Base-by-base conservation (phyloP, 2,329 filamentous ascomycete genomes). In the Cladosporium cucumerinum region DNA sequence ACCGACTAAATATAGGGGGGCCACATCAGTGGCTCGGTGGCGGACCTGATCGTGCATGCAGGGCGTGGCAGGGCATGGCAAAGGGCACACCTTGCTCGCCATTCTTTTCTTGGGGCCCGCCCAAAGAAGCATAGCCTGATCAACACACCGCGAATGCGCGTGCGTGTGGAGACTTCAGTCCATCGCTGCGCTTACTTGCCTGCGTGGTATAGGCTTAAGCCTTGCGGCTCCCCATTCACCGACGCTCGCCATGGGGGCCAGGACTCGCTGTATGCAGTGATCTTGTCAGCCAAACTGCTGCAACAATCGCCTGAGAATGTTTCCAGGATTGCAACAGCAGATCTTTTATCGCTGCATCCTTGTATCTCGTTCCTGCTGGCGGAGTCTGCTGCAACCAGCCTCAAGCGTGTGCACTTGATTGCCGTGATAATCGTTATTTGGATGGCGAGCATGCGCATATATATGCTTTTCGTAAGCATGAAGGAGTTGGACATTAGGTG, bases 211-310 rank as follows among this genome's bases (percentile, higher is more conserved):
- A 52, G 36, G 21, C 16, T 30, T 54, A 12, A 11, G 30, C 23
- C n/a, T 16, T 61, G 48, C 59, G 59, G 59, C 59, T 61, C 59
- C 59, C 59, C 59, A 61, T 52, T 25, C 36, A 23, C 48, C 48
- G 59, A 28, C 57, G 39, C n/a, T 30, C 21, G 23, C 21, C n/a
- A 34, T 26, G 34, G 34, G 26, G 34, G 21, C 23, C 21, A 58
- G 23, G 10, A 46, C 7, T 48, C 21, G n/a, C 32, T 39, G n/a
- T 39, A 48, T 60, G 25, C 21, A 48, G 57, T 21, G 16, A 18
- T 48, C 39, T 34, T 39, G 21, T 25, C 32, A 39, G 54, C 30
- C 32, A 39, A 34, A 39, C 32, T 32, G 28, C 54, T 36, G 54
- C 54, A 23, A 25, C 26, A 30, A 11, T 54, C n/a, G 28, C 26